phyloP scores from a whole-genome alignment of 805 yeast species.

The Vanderwaltozyma tropicalis region DNA sequence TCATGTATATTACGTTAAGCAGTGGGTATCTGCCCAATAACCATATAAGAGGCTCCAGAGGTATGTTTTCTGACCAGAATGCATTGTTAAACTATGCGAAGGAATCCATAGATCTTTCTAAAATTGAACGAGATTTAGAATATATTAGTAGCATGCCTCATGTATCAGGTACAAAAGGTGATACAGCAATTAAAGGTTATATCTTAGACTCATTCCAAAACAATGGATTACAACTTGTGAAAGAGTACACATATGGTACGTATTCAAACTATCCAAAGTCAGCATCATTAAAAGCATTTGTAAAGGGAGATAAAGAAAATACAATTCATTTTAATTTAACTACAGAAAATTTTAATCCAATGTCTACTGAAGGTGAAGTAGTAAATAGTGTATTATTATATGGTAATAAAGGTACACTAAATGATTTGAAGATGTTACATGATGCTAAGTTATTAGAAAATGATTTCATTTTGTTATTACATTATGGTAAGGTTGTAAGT shows the following conservation, averaged over 20 bases:
- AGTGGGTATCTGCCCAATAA: constrained; percentile 41
- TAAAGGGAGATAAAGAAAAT: constrained; percentile 16
- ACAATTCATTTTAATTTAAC: constrained; percentile 16
- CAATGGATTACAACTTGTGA: constrained; percentile 40
- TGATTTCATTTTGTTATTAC: constrained; percentile 48
- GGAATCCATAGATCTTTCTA: constrained; percentile 38
- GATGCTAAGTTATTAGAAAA: constrained; percentile 31
- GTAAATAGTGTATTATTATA: constrained; percentile 42
- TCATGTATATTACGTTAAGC: constrained; percentile 44
- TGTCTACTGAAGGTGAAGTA: constrained; percentile 48
- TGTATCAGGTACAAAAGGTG: constrained; percentile 81
- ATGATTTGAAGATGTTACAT: constrained; percentile 40
- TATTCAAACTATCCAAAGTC: constrained; percentile 56
- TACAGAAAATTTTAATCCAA: constrained; percentile 50
- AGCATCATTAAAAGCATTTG: constrained; percentile 14
- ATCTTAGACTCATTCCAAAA: constrained; percentile 47
- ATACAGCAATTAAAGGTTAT: constrained; percentile 54
- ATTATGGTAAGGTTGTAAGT: constrained; percentile 47
- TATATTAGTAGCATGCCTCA: constrained; percentile 73
- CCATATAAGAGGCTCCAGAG: constrained; percentile 30
- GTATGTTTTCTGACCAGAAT: constrained; percentile 51
- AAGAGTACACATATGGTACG: constrained; percentile 34
- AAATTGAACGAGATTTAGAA: constrained; percentile 56
- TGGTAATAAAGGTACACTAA: constrained; percentile 52
- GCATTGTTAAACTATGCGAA: constrained; percentile 38